Base-by-base conservation (phyloP, 1,284 basidiomycete species). In the Ustilago esculenta region DNA sequence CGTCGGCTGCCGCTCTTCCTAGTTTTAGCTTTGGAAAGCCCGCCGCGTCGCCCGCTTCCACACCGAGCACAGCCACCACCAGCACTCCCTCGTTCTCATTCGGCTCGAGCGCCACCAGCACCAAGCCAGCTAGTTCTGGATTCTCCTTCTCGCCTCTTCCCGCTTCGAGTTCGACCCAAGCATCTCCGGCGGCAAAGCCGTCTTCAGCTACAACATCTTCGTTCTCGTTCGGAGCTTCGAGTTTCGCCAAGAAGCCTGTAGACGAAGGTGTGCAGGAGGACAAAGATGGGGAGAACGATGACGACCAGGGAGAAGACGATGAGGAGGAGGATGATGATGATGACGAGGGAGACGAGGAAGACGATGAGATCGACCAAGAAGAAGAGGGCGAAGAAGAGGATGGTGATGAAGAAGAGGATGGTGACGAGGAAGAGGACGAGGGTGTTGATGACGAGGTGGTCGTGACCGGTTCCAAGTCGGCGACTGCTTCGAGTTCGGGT, bases 11-110 rank as follows among this genome's bases (percentile, higher is more conserved):
- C 17, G 37, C 45, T 18, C 42, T 64, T 12, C 56, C 56, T 4
- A 51, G 33, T 10, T 60, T 66, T 46, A 66, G 56, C 44, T 66
- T 66, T 17, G 44, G 63, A 43, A 55, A 63, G 39, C 52, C 59
- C 14, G 53, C 49, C 17, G 18, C 47, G 18, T 11, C 37, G 18
- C n/a, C 56, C 7, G 24, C 37, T n/a, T 23, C 36, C 10, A 24
- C 52, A 3, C 5, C 51, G 24, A 39, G 25, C 7, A 24, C 52
- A 5, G 11, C 39, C 27, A 15, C 47, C 9, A 5, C 54, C 14
- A 49, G 45, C 35, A n/a, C 50, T 15, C 50, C 65, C 6, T 53
- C 53, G 11, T 68, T 68, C 27, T 68, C 65, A 1, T 68, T 68
- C 27, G 58, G 53, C 2, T 48, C 51, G 18, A 67, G 55, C 23